Conservation (phyloP, 176 grass and related monocot genomes). For the Oryza officinalis region DNA sequence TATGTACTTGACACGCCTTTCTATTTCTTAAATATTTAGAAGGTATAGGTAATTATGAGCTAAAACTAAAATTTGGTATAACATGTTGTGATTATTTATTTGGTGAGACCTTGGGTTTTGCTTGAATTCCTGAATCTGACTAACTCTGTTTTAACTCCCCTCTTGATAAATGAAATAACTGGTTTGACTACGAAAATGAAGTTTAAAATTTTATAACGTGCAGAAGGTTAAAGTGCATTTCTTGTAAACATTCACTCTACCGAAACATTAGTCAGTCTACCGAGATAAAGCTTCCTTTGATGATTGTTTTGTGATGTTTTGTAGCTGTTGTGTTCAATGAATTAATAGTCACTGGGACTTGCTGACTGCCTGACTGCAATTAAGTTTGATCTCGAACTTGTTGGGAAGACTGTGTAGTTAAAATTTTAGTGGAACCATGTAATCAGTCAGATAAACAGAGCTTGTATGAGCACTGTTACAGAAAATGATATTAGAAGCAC, state of each 20-base stretch:
- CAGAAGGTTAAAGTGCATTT: not conserved
- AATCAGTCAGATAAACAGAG: not conserved
- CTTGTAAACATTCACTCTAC: constrained; percentile 7
- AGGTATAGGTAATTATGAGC: not conserved
- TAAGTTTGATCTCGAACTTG: not conserved
- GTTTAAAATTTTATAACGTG: not conserved
- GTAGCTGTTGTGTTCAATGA: not conserved
- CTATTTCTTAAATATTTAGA: not conserved
- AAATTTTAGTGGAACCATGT: not conserved
- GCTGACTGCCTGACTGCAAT: not conserved
- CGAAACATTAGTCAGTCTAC: not conserved
- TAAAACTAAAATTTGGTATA: not conserved
- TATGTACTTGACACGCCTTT: not conserved
- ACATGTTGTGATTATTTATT: not conserved
- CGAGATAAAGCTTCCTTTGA: not conserved
- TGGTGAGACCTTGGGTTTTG: not conserved
- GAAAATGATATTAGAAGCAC: not conserved
- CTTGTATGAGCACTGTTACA: not conserved
- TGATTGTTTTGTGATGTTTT: constrained; percentile 1
- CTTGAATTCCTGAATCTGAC: not conserved
- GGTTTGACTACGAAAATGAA: not conserved
- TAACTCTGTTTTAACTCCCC: not conserved
- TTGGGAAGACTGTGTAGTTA: not conserved
- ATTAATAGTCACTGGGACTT: not conserved
- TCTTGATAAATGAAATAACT: not conserved